These are phyloP conservation scores for Bocquillonia castaneifolia DNA, from an alignment of 441 rosid species.

Conservation along the genomic window DNA sequence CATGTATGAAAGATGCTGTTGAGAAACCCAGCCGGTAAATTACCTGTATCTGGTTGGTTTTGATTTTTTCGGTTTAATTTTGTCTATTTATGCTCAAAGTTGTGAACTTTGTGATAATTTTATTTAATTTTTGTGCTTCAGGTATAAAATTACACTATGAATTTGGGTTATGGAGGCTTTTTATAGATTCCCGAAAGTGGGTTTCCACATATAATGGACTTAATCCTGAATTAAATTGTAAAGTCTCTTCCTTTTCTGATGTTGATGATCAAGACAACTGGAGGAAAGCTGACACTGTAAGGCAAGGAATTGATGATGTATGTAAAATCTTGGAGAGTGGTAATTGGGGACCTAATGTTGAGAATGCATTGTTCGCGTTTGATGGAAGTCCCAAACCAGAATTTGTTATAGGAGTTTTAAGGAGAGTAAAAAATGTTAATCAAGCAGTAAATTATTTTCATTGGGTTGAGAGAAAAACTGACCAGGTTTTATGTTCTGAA, in stretches of 20 bases:
- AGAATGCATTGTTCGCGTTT: slow-evolving; percentile 50
- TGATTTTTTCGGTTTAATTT: not conserved
- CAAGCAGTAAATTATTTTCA: slow-evolving; percentile 57
- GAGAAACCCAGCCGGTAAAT: slow-evolving; percentile 40
- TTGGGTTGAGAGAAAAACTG: slow-evolving; percentile 66
- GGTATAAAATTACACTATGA: slow-evolving; percentile 30
- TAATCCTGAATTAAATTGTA: slow-evolving; percentile 24
- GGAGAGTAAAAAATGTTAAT: slow-evolving; percentile 56
- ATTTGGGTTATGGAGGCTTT: slow-evolving; percentile 24
- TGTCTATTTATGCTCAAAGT: not conserved
- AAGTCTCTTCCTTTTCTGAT: slow-evolving; percentile 16
- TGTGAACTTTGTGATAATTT: not conserved
- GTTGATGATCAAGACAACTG: slow-evolving; percentile 32
- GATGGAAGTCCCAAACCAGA: slow-evolving; percentile 54
- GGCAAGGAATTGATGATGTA: slow-evolving; percentile 44
- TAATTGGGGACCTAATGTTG: slow-evolving; percentile 68
- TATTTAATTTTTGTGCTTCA: slow-evolving; percentile 23
- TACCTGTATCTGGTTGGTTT: not conserved
- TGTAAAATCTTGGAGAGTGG: slow-evolving; percentile 52
- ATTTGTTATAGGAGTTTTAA: slow-evolving; percentile 58
- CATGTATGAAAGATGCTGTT: slow-evolving; percentile 33
- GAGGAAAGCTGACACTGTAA: slow-evolving; percentile 28
- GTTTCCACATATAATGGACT: slow-evolving; percentile 39
- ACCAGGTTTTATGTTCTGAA: slow-evolving; percentile 58
- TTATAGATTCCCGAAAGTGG: slow-evolving; percentile 27